Base-by-base conservation (phyloP, 1,284 basidiomycete species). In the Sparassis latifolia region DNA sequence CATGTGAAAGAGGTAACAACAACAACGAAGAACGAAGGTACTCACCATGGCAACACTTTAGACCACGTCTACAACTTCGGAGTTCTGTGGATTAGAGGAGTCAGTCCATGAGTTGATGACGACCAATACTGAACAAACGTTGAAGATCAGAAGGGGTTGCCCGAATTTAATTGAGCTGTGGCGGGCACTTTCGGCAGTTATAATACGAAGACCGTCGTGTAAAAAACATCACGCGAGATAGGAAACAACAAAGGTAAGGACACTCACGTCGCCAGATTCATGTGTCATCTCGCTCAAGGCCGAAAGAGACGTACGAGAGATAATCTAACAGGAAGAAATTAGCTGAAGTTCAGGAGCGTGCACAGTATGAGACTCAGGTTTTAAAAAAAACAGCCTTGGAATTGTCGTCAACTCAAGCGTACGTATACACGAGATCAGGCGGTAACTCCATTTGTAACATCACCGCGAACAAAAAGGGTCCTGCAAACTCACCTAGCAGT, bases 171-270 rank as follows among this genome's bases (percentile, higher is more conserved):
- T 77, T 84, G 86, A 89, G 86, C 86, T 89, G 82, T 87, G 82
- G 82, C 86, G 86, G 87, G 87, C 87, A 79, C 63, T 86, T 89
- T 89, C 86, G 86, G 83, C 85, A 88, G 69, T 53, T 58, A 65
- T 69, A 55, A 60, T 89, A 89, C 86, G 86, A 84, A 89, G 86
- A 89, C 86, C 86, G 86, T 89, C 87, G 87, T 89, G 82, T 82
- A 69, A 5, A 42, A 60, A 69, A 60, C 79, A 82, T 80, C 78
- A 78, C 76, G 31, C 2, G 51, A 58, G 43, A 40, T 48, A 45
- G 20, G 20, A 20, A 20, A 20, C 20, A 20, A 20, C 20, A 20
- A 20, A 20, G 20, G 20, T 20, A 20, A 20, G 20, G 20, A 20
- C 20, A 20, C 20, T 20, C 20, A 20, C 20, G 20, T 20, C 20